Evolutionary conservation across 1,284 basidiomycete species (phyloP).

Genomic region (Meira miltonrushii): DNA sequence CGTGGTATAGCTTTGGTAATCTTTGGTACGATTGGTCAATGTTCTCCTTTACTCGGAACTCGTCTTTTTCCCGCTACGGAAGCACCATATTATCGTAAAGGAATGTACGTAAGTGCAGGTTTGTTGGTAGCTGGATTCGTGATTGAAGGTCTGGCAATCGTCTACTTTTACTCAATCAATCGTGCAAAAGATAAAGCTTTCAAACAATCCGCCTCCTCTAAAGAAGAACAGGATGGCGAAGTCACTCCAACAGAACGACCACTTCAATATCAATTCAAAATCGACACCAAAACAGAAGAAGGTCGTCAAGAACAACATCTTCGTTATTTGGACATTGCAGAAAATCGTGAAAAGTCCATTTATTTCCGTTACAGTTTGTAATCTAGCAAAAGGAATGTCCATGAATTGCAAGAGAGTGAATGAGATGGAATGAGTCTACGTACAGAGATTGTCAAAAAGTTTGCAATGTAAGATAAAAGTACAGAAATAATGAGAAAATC

Average conservation of each 20-base stretch:
- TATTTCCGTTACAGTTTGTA: constrained; percentile 7
- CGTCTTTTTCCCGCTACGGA: constrained; percentile 32
- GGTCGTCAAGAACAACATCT: constrained; percentile 6
- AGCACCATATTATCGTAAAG: constrained; percentile 33
- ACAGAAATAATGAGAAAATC: background rate
- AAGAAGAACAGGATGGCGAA: constrained; percentile 3
- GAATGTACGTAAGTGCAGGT: constrained; percentile 27
- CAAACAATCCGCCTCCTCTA: background rate
- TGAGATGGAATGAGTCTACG: background rate
- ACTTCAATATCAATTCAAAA: background rate
- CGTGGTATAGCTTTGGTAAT: constrained; percentile 33
- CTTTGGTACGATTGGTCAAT: constrained; percentile 43
- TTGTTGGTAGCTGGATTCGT: constrained; percentile 26
- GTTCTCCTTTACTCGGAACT: constrained; percentile 38
- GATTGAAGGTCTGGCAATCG: constrained; percentile 15
- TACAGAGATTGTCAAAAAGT: background rate
- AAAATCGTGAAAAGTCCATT: constrained; percentile 14
- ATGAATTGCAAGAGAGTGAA: background rate
- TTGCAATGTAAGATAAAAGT: background rate
- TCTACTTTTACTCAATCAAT: constrained; percentile 24
- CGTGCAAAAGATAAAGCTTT: constrained; percentile 14
- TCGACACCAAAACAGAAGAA: background rate
- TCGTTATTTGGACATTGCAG: constrained; percentile 8
- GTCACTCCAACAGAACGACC: background rate
- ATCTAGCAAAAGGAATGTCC: background rate